Evolutionary conservation across 345 rosid species (phyloP), one percentile per base, ranked within the genome.

Genomic region (Eucalyptus viminalis): DNA sequence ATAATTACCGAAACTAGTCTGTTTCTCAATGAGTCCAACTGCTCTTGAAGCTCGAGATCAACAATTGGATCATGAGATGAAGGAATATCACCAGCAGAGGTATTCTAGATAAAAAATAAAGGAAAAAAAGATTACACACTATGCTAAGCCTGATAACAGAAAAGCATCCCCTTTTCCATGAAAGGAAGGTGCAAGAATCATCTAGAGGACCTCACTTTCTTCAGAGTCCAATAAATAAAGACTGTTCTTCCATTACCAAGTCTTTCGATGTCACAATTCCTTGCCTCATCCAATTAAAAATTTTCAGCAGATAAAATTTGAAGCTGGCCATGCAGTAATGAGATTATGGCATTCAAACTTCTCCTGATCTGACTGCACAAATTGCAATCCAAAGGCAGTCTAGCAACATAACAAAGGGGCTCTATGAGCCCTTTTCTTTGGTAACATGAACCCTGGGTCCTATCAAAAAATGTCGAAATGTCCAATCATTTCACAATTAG

Each of bases 21-120:
- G 87, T 92, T 90, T 92, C 98, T 95, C 87, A 97, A 90, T 76
- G 93, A 94, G 90, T 93, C 94, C 94, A 98, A 88, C 85, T 95
- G 94, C 31, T 91, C 91, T 93, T 97, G 98, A 72, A 95, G 93
- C 88, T 92, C 94, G 31, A 87, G 92, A 56, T 95, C 96, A 88
- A 65, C 80, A 7, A 95, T 88, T 87, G 91, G 88, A 89, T 93
- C 94, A 90, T 91, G 90, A 56, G 88, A 87, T 45, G 27, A 80
- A 17, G 88, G 92, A 91, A 88, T 91, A 47, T 92, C 91, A 65
- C 87, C 90, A 65, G 91, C 87, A 69, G 91, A 90, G 49, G 90
- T 93, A 85, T 93, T 91, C 97, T 93, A 90, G 21, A 86, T 27
- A 85, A 49, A 43, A 0, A 81, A 80, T 10, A 53, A 27, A 11